Evolutionary conservation across 2,329 filamentous ascomycete species (phyloP), one percentile per base, ranked within the genome.

Genomic region (Chrysoporthe deuterocubensis): DNA sequence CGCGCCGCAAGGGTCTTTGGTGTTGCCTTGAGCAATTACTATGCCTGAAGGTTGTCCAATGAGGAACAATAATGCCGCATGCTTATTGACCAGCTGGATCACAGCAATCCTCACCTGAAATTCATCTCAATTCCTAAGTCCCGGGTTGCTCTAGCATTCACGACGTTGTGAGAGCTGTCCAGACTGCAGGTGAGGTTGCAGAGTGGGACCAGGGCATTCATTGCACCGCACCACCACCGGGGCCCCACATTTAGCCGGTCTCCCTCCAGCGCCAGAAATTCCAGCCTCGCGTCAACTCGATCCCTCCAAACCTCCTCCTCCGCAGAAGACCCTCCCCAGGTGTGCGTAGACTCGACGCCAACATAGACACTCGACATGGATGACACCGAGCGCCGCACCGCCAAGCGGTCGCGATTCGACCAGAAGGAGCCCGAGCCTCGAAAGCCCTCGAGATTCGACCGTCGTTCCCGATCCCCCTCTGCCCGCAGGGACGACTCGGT

Each of bases 331-430:
- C 7, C 7, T 18, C 11, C 11, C 34, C 40, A 40, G 9, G 43
- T 59, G 40, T 42, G 40, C 57, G 14, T 40, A 60, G 21, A 42
- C 16, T 40, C 60, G 59, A 65, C 44, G 50, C 62, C 60, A 71
- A 40, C 57, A 26, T 1, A 46, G 34, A 46, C 59, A 40, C 26
- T 32, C 54, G 75, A 68, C 59, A 94, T 97, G 93, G 89, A 92
- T 72, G 93, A 96, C 75, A 85, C 90, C 71, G 92, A 94, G 73
- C 87, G 90, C 77, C 88, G 89, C 70, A 84, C 83, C 69, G 83
- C 84, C 69, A 97, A 97, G 84, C 91, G 94, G 71, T 97, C 94
- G 76, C 93, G 95, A 79, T 97, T 98, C 80, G 95, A 98, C 78
- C 93, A 96, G 79, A 96, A 90, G 59, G 93, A 95, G 77, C 89